These are phyloP conservation scores for Debaryomycetaceae sp. DNA, from an alignment of 1,139 yeast genomes.

Conservation along the genomic window DNA sequence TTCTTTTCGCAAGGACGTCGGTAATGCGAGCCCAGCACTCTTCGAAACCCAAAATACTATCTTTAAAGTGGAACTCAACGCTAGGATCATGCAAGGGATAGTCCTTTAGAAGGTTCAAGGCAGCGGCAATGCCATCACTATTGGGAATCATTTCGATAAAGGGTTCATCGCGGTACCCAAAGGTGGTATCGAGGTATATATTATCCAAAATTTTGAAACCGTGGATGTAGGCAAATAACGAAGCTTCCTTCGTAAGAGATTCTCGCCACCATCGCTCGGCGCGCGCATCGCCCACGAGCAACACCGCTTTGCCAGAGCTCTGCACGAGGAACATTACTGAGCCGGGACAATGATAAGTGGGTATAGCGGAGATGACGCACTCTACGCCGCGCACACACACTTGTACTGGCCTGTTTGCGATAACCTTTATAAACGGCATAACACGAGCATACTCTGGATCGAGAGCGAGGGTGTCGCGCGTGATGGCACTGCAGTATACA, in stretches of 20 bases:
- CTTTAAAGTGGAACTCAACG: constrained; percentile 30
- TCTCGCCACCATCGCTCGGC: constrained; percentile 48
- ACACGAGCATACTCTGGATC: constrained; percentile 15
- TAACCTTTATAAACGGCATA: constrained; percentile 11
- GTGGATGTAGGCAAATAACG: constrained; percentile 31
- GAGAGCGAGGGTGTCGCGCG: constrained; percentile 23
- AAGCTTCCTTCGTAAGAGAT: constrained; percentile 24
- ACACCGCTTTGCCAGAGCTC: constrained; percentile 18
- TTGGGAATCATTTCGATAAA: constrained; percentile 34
- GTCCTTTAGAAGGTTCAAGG: constrained; percentile 19
- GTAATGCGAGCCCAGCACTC: constrained; percentile 40
- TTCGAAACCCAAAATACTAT: constrained; percentile 43
- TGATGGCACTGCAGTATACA: constrained; percentile 40
- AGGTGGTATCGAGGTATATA: constrained; percentile 49
- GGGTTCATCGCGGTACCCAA: constrained; percentile 41
- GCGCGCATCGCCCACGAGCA: constrained; percentile 50
- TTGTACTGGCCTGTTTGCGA: background rate
- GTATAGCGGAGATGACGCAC: constrained; percentile 14
- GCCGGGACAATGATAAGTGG: constrained; percentile 56
- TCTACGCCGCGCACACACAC: background rate
- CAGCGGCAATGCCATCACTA: constrained; percentile 27
- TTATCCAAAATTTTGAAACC: constrained; percentile 27
- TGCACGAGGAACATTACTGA: constrained; percentile 47
- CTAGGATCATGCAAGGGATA: constrained; percentile 38
- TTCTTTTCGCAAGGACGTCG: constrained; percentile 19